A percentile compares a stretch with the other conserved stretches of the same genome.
phyloP scores from a whole-genome alignment of 2,329 filamentous ascomycete species.

The Neofusicoccum laricinum region DNA sequence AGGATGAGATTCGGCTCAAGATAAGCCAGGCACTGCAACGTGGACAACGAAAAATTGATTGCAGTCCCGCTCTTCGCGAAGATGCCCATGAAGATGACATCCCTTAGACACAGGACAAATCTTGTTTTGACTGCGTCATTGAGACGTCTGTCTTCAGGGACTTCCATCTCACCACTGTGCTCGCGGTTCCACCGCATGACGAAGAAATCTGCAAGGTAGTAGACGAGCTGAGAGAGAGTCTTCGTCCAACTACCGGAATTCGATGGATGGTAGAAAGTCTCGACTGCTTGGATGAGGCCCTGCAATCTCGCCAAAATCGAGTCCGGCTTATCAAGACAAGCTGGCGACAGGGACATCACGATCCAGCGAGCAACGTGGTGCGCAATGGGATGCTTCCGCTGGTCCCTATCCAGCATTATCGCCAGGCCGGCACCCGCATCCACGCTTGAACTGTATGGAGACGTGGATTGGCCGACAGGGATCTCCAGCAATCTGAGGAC shows the following conservation, averaged over 20 bases:
- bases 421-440: conserved; percentile 82
- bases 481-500: conserved; percentile 89
- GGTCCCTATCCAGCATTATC: conserved; percentile 85
- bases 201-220: conserved; percentile 92
- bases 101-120: conserved; percentile 83
- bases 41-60: conserved; percentile 86
- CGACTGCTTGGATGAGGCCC: conserved; percentile 87
- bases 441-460: conserved; percentile 76
- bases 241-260: conserved; percentile 92
- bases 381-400: conserved; percentile 85
- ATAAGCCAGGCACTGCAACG: conserved; percentile 83
- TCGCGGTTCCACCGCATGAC: conserved; percentile 97
- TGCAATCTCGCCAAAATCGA: conserved; percentile 85
- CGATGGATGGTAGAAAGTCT: conserved; percentile 98
- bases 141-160: conserved; percentile 75
- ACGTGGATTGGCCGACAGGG: conserved; percentile 91
- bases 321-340: conserved; percentile 70
- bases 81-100: conserved; percentile 97
- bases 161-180: conserved; percentile 84
- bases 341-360: conserved; percentile 85
- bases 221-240: conserved; percentile 83
- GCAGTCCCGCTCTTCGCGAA: conserved; percentile 93
- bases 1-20: conserved; percentile 89
- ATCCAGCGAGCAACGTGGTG: conserved; percentile 94
- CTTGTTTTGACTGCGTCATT: conserved; percentile 78